phyloP scores from a whole-genome alignment of 345 rosid species.

The Melaleuca quinquenervia region DNA sequence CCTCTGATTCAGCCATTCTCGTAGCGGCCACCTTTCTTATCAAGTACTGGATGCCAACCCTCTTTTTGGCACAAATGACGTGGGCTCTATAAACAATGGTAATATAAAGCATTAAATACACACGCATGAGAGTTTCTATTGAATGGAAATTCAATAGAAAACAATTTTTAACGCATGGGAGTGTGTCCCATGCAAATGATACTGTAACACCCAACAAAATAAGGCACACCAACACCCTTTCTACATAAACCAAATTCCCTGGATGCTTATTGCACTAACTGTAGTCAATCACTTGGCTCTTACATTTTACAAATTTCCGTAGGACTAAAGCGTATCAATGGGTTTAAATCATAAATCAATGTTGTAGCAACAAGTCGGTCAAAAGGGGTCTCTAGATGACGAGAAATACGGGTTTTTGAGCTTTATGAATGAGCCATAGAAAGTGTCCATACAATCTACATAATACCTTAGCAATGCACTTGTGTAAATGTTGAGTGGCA shows the following conservation, averaged over 20 bases:
- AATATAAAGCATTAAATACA: no score
- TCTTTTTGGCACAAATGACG: no score
- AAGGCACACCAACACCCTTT: background rate
- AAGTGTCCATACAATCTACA: background rate
- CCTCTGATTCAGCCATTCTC: no score
- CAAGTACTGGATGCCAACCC: no score
- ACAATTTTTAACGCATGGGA: no score
- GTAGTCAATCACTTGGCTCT: background rate
- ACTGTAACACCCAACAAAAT: background rate
- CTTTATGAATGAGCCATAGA: background rate
- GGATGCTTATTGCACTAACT: background rate
- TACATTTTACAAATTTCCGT: background rate
- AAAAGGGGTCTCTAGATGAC: background rate
- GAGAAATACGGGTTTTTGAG: background rate
- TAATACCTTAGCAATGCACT: conserved; percentile 80
- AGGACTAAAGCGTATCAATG: background rate
- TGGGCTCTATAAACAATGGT: no score
- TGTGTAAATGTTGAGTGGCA: conserved; percentile 26
- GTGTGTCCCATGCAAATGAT: background rate
- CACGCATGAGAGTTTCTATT: no score
- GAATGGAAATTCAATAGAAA: no score
- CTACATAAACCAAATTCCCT: background rate
- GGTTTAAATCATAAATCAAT: background rate
- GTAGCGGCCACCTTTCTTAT: no score
- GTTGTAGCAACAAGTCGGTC: background rate